These are phyloP conservation scores for Cryptosporidium sp. DNA, from an alignment of 169 alveolate genomes.

Conservation along the genomic window DNA sequence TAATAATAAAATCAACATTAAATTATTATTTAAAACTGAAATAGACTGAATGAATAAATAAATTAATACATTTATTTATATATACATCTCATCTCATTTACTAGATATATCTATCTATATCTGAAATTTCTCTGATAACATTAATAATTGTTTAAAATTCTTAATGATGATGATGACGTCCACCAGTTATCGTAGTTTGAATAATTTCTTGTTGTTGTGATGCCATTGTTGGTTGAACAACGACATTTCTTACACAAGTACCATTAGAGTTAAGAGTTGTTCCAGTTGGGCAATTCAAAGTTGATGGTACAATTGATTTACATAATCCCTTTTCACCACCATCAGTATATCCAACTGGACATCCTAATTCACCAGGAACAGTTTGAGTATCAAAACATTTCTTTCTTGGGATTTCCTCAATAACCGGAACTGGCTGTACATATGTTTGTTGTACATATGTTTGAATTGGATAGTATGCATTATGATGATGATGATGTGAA, in stretches of 20 bases:
- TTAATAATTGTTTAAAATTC: background rate
- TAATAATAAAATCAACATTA: background rate
- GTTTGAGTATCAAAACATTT: conserved; percentile 48
- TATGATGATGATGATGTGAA: conserved; percentile 53
- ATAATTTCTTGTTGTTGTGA: conserved; percentile 55
- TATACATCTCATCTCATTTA: background rate
- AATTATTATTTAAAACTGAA: no score
- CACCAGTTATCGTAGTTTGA: conserved; percentile 16
- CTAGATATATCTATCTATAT: background rate
- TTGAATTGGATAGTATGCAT: conserved; percentile 39
- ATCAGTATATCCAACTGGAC: conserved; percentile 57
- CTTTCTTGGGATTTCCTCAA: conserved; percentile 38
- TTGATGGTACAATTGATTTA: conserved; percentile 50
- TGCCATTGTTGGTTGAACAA: conserved; percentile 46
- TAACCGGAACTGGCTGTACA: conserved; percentile 27
- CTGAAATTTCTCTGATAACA: background rate
- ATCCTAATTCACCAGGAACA: conserved; percentile 48
- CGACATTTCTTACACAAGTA: conserved; percentile 27
- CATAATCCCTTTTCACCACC: conserved; percentile 51
- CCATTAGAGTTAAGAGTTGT: conserved; percentile 30
- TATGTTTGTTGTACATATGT: conserved; percentile 8
- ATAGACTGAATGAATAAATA: background rate
- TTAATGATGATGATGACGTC: conserved; percentile 41
- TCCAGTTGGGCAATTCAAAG: conserved; percentile 63
- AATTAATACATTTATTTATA: background rate